Conservation (phyloP, 805 yeast genomes). For the Nakazawaea wickerhamii region DNA sequence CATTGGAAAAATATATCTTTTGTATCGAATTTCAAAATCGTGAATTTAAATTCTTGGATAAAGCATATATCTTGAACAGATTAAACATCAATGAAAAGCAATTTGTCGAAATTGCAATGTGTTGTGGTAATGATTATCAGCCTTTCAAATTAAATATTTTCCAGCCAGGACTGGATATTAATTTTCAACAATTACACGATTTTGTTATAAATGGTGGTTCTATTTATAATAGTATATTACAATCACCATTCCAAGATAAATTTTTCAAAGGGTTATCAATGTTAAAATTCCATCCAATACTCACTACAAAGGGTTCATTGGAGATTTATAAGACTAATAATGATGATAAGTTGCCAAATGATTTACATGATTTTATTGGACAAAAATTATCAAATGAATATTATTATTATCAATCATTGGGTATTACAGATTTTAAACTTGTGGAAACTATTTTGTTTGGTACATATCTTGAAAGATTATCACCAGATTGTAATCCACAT, state of each 20-base stretch:
- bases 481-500: constrained; percentile 58
- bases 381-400: constrained; percentile 84
- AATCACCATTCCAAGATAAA: constrained; percentile 39
- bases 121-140: constrained; percentile 75
- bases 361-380: constrained; percentile 75
- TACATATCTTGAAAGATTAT: constrained; percentile 53
- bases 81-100: constrained; percentile 58
- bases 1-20: constrained; percentile 64
- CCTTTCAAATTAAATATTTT: constrained; percentile 53
- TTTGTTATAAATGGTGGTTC: constrained; percentile 35
- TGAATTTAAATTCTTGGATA: constrained; percentile 65
- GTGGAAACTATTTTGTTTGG: constrained; percentile 67
- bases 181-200: constrained; percentile 26
- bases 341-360: constrained; percentile 54
- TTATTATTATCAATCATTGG: constrained; percentile 74
- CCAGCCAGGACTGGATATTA: constrained; percentile 25
- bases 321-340: constrained; percentile 36
- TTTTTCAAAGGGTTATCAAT: constrained; percentile 68
- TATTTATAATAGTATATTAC: constrained; percentile 42
- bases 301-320: constrained; percentile 63
- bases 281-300: constrained; percentile 66
- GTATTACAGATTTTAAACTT: constrained; percentile 59
- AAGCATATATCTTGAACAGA: constrained; percentile 50
- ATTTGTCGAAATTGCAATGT: constrained; percentile 68
- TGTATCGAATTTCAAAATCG: constrained; percentile 62